Evolutionary conservation across 768 basidiomycete species (phyloP).

Genomic region (Tricholoma matsutake): DNA sequence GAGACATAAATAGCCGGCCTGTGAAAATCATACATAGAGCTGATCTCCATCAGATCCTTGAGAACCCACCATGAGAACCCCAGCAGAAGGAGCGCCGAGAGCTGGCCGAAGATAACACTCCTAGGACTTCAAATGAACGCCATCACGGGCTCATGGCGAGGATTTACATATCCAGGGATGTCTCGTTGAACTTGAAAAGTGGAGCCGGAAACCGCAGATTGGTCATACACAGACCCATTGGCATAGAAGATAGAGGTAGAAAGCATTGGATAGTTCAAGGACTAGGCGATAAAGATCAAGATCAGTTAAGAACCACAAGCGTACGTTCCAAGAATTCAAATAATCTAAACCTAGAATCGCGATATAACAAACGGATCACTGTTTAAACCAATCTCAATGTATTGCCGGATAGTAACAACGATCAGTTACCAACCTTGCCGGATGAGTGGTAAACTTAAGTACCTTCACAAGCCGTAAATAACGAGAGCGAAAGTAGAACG

Average conservation of each 20-base stretch:
- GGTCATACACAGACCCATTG: slow-evolving; percentile 54
- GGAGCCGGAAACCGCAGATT: slow-evolving; percentile 49
- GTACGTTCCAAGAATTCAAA: slow-evolving; percentile 58
- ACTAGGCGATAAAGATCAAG: slow-evolving; percentile 27
- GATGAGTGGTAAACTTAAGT: slow-evolving; percentile 49
- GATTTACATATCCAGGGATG: too few species aligned
- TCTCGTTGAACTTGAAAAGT: too few species aligned
- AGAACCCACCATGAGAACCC: too few species aligned
- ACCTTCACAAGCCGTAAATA: slow-evolving; percentile 22
- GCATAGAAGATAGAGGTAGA: slow-evolving; percentile 54
- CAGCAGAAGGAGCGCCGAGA: too few species aligned
- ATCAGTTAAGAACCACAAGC: slow-evolving; percentile 9
- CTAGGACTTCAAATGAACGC: too few species aligned
- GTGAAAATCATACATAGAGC: too few species aligned
- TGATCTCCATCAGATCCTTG: too few species aligned
- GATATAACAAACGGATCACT: slow-evolving; percentile 54
- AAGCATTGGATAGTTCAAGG: slow-evolving; percentile 54
- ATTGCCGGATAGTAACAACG: background rate
- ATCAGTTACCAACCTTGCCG: slow-evolving; percentile 45
- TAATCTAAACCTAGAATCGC: slow-evolving; percentile 57
- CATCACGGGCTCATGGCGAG: too few species aligned
- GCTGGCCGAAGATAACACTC: too few species aligned
- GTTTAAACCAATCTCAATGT: background rate
- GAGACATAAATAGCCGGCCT: too few species aligned
- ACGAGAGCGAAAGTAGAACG: background rate